Conservation (phyloP, 1,284 basidiomycete species). For the Rhodotorula sp. region DNA sequence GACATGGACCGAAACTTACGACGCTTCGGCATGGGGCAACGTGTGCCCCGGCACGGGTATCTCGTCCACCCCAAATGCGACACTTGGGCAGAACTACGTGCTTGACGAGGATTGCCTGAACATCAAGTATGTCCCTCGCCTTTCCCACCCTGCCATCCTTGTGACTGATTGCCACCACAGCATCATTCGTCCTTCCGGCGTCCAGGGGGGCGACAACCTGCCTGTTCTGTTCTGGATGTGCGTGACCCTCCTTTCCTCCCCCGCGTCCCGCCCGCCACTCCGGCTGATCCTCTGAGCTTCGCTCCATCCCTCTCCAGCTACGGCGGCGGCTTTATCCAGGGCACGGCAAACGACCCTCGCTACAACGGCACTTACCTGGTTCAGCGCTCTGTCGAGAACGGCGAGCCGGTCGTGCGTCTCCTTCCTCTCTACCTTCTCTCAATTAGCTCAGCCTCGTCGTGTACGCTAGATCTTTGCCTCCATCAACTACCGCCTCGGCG, state of each 20-base stretch:
- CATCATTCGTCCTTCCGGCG: constrained; percentile 56
- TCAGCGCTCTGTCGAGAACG: constrained; percentile 35
- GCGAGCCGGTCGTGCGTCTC: constrained; percentile 19
- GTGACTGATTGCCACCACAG: too few species aligned
- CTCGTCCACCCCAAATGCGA: constrained; percentile 28
- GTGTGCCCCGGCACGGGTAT: background rate
- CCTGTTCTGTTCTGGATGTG: constrained; percentile 60
- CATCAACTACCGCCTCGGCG: constrained; percentile 55
- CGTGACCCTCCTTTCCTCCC: constrained; percentile 7
- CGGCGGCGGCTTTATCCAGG: constrained; percentile 37
- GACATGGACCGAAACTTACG: constrained; percentile 12
- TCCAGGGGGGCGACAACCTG: constrained; percentile 54
- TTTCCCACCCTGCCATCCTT: too few species aligned
- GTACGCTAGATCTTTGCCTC: constrained; percentile 33
- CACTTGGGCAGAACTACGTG: constrained; percentile 15
- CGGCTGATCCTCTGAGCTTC: too few species aligned
- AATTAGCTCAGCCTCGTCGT: too few species aligned
- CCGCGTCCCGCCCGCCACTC: too few species aligned
- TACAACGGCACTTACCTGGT: constrained; percentile 36
- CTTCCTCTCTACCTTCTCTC: too few species aligned
- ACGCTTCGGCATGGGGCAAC: constrained; percentile 15
- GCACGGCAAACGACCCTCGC: constrained; percentile 11
- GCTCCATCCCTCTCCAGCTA: constrained; percentile 5
- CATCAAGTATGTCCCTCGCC: constrained; percentile 53
- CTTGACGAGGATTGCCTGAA: constrained; percentile 56